Evolutionary conservation across 441 rosid genomes (phyloP).

Genomic region (Populus tomentosa): DNA sequence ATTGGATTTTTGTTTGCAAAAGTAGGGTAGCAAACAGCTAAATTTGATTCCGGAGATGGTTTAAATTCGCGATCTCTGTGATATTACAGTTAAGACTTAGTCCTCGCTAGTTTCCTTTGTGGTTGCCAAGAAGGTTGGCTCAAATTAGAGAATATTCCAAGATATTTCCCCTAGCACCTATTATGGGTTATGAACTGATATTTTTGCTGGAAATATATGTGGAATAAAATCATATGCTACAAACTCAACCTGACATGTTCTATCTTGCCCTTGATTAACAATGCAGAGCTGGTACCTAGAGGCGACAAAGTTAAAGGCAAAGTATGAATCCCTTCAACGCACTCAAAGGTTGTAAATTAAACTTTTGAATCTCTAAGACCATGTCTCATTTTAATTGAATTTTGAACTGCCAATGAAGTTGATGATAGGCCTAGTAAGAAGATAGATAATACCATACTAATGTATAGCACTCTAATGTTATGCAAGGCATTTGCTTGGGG

Average conservation of each 20-base stretch:
- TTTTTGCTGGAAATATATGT: background rate
- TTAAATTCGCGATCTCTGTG: background rate
- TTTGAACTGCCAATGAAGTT: background rate
- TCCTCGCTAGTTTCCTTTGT: background rate
- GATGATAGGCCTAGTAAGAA: background rate
- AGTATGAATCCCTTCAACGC: conserved; percentile 69
- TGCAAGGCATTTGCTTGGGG: conserved; percentile 77
- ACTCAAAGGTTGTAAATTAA: conserved; percentile 53
- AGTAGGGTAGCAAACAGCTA: background rate
- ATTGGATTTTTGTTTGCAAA: background rate
- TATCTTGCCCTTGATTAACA: background rate
- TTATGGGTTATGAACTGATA: background rate
- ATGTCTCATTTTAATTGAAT: background rate
- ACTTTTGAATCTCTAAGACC: background rate
- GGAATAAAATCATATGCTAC: background rate
- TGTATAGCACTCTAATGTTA: background rate
- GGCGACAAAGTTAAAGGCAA: conserved; percentile 58
- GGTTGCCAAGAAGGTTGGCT: background rate
- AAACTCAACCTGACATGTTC: background rate
- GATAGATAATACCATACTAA: background rate
- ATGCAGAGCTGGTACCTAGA: conserved; percentile 75
- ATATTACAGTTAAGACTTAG: background rate
- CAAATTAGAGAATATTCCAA: background rate
- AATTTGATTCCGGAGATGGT: background rate
- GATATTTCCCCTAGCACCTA: background rate